Evolutionary conservation across 1,139 yeast genomes (phyloP).

Genomic region (Sugiyamaella sp.): DNA sequence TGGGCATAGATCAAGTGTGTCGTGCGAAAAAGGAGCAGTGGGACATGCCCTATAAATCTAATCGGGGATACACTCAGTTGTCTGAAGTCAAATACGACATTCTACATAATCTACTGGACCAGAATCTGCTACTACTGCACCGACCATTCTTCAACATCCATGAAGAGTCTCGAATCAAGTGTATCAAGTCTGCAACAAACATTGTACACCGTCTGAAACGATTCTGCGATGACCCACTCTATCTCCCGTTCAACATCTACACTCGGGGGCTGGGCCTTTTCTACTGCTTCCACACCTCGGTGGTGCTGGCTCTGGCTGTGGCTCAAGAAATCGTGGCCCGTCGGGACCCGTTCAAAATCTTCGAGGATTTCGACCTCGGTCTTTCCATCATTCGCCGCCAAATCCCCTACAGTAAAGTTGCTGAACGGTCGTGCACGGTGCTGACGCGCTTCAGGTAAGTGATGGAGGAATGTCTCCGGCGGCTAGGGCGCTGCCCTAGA

Average conservation of each 20-base stretch:
- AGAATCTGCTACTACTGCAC: constrained; percentile 22
- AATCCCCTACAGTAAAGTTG: constrained; percentile 13
- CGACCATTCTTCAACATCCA: constrained; percentile 23
- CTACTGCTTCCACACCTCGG: constrained; percentile 24
- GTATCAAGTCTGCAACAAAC: constrained; percentile 19
- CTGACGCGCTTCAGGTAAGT: constrained; percentile 16
- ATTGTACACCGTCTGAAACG: constrained; percentile 17
- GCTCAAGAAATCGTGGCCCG: constrained; percentile 19
- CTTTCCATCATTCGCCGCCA: constrained; percentile 4
- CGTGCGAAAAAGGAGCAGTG: constrained; percentile 16
- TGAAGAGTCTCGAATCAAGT: constrained; percentile 20
- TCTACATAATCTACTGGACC: constrained; percentile 19
- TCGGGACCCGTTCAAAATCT: constrained; percentile 11
- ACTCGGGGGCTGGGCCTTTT: constrained; percentile 23
- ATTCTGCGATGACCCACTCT: constrained; percentile 12
- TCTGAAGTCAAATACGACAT: constrained; percentile 21
- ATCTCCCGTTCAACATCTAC: constrained; percentile 17
- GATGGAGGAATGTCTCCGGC: no score
- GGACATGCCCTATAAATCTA: constrained; percentile 21
- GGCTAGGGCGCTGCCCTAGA: not conserved
- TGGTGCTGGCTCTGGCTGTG: constrained; percentile 21
- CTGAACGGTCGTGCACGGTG: constrained; percentile 13
- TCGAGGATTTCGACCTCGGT: constrained; percentile 14
- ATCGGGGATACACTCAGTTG: constrained; percentile 15
- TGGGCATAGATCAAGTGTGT: constrained; percentile 17